Evolutionary conservation across 1,139 yeast genomes (phyloP).

Genomic region (Yamadazyma conglobata): DNA sequence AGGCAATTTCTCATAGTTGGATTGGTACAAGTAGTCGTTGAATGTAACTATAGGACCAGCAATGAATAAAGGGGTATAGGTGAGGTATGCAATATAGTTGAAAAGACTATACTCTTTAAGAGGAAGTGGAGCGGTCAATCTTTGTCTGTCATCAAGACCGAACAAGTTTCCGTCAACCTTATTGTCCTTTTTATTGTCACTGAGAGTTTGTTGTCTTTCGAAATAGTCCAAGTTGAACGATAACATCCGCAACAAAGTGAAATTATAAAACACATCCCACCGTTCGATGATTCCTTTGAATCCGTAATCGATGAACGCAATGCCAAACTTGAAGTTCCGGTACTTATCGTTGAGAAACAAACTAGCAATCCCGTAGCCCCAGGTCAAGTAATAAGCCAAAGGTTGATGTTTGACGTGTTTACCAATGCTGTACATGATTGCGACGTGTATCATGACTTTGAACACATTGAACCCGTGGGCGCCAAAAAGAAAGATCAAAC

Average conservation of each 20-base stretch:
- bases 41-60: conserved; percentile 95
- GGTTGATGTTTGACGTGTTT: conserved; percentile 30
- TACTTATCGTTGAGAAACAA: conserved; percentile 74
- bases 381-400: conserved; percentile 41
- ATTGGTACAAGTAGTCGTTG: conserved; percentile 84
- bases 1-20: conserved; percentile 34
- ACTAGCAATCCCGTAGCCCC: conserved; percentile 76
- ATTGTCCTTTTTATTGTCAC: conserved; percentile 12
- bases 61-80: conserved; percentile 85
- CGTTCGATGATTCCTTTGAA: conserved; percentile 74
- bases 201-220: conserved; percentile 30
- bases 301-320: conserved; percentile 51
- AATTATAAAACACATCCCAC: conserved; percentile 96
- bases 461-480: conserved; percentile 77
- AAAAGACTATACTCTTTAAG: conserved; percentile 52
- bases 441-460: conserved; percentile 57
- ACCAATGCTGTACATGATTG: conserved; percentile 53
- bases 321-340: conserved; percentile 52
- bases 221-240: conserved; percentile 80
- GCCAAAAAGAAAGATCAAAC: conserved; percentile 62
- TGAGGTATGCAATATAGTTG: conserved; percentile 71
- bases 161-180: conserved; percentile 12
- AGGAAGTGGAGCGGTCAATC: conserved; percentile 66
- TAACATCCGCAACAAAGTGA: conserved; percentile 77
- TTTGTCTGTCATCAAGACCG: conserved; percentile 55